Evolutionary conservation across 2,329 filamentous ascomycete genomes (phyloP).

Genomic region (Teratosphaeria pseudoeucalypti): DNA sequence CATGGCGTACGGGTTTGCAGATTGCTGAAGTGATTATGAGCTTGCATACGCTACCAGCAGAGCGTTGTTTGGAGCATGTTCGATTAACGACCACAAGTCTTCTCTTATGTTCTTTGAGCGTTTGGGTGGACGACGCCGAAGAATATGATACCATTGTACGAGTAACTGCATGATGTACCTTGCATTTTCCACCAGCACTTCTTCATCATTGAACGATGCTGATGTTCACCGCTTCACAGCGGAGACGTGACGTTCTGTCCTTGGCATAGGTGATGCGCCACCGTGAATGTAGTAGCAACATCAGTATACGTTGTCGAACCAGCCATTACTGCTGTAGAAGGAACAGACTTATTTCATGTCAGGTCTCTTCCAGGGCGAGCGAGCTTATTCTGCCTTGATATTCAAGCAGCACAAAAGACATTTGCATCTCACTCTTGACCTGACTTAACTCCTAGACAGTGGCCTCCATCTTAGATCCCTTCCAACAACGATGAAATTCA

Average conservation of each 20-base stretch:
- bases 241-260: neutral
- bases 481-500: neutral
- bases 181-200: neutral
- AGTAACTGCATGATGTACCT: neutral
- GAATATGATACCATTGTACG: neutral
- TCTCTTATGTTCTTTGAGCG: neutral
- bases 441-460: neutral
- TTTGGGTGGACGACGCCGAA: neutral
- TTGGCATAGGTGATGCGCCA: neutral
- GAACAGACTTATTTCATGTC: neutral
- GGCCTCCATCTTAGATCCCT: neutral
- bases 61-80: neutral
- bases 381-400: neutral
- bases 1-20: neutral
- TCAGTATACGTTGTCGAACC: neutral
- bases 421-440: neutral
- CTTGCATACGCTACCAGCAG: neutral
- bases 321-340: neutral
- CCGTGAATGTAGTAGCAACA: neutral
- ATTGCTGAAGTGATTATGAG: neutral
- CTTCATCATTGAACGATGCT: neutral
- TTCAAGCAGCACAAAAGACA: neutral
- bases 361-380: neutral
- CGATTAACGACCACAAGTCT: neutral
- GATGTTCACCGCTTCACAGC: neutral